phyloP scores from a whole-genome alignment of 306 rosid genomes.

The Alnus rubra region DNA sequence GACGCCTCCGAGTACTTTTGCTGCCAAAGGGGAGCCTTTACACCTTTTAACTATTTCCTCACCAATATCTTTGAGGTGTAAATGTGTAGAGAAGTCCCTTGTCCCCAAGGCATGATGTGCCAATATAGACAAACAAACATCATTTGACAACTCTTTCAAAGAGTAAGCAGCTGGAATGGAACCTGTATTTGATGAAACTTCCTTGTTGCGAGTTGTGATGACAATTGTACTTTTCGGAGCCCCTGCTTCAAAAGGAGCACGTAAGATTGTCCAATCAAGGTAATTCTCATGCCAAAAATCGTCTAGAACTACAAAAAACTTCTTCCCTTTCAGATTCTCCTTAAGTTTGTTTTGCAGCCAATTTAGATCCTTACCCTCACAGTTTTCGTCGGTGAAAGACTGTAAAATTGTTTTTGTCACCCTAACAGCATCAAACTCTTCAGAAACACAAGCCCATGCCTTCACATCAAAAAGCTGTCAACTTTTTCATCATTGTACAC shows the following conservation, averaged over 20 bases:
- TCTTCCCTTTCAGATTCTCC: neutral
- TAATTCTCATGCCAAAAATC: neutral
- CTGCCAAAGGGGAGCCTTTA: conserved; percentile 1
- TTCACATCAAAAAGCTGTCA: too few relatives aligned
- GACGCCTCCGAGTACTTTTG: conserved; percentile 10
- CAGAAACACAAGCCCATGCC: too few relatives aligned
- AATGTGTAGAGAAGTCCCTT: neutral
- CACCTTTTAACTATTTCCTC: neutral
- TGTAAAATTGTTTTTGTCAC: neutral
- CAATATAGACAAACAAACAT: conserved; percentile 10
- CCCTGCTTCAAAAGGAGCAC: conserved; percentile 3
- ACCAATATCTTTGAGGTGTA: neutral
- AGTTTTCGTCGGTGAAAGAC: too few relatives aligned
- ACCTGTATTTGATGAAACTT: conserved; percentile 5
- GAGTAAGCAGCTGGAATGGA: neutral
- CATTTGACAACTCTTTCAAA: neutral
- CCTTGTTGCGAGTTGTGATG: neutral
- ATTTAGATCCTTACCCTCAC: neutral
- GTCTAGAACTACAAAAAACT: neutral
- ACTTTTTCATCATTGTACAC: too few relatives aligned
- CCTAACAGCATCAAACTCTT: too few relatives aligned
- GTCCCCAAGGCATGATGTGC: conserved; percentile 4
- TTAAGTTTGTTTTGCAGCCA: neutral
- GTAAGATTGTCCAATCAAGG: conserved; percentile 5
- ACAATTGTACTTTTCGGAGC: conserved; percentile 6